Evolutionary conservation across 176 grass and related monocot species (phyloP).

Genomic region (Cymbopogon citratus): DNA sequence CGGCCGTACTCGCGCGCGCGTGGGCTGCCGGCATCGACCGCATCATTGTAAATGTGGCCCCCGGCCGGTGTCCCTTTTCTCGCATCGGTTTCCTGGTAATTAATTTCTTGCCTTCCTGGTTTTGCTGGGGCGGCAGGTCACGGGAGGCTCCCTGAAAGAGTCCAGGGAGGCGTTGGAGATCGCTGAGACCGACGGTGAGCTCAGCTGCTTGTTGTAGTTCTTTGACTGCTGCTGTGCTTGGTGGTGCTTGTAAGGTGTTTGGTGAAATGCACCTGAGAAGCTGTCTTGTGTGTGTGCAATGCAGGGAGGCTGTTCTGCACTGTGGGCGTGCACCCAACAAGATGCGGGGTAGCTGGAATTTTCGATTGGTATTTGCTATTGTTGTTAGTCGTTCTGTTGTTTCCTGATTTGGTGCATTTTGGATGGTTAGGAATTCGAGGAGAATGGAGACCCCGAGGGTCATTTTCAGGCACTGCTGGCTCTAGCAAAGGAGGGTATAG

Average conservation of each 20-base stretch:
- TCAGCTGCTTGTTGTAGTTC: background rate
- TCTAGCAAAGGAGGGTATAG: conserved; percentile 66
- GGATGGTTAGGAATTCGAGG: conserved; percentile 80
- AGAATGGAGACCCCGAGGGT: conserved; percentile 72
- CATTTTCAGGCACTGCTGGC: conserved; percentile 74
- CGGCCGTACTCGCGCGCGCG: conserved; percentile 66
- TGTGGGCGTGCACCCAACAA: conserved; percentile 90
- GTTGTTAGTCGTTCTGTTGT: background rate
- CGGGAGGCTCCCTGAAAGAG: conserved; percentile 80
- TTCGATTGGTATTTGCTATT: background rate
- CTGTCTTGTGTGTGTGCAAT: conserved; percentile 18
- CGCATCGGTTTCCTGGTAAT: background rate
- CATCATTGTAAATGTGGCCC: conserved; percentile 48
- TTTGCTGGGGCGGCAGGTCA: conserved; percentile 45
- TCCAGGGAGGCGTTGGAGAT: conserved; percentile 84
- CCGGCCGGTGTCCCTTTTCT: background rate
- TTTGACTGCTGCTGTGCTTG: background rate
- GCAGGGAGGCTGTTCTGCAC: conserved; percentile 88
- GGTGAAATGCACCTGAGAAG: conserved; percentile 35
- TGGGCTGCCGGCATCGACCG: conserved; percentile 85
- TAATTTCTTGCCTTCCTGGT: background rate
- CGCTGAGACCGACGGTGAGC: conserved; percentile 78
- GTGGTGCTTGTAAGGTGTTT: conserved; percentile 35
- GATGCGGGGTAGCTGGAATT: conserved; percentile 61
- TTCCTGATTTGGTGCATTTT: conserved; percentile 1